phyloP scores from a whole-genome alignment of 331 rosid genomes.

The Rhamnella rubrinervis region DNA sequence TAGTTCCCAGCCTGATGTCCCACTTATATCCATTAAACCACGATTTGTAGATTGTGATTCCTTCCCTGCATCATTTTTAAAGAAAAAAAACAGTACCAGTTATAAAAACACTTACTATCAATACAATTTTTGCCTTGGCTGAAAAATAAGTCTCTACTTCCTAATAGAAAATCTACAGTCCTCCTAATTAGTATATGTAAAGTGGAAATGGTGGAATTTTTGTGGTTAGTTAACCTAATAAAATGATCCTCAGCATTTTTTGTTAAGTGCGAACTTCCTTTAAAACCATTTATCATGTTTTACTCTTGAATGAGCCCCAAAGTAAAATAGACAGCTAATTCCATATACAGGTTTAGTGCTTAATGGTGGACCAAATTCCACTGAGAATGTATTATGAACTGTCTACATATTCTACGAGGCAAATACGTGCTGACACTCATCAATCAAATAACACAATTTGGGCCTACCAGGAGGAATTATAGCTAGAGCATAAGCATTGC shows the following conservation, averaged over 20 bases:
- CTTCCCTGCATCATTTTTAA: slow-evolving; percentile 43
- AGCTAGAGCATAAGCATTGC: slow-evolving; percentile 91
- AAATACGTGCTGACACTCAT: neutral
- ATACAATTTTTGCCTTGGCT: neutral
- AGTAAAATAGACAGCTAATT: neutral
- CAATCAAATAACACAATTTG: slow-evolving; percentile 14
- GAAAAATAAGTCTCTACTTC: neutral
- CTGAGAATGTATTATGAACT: too few relatives aligned
- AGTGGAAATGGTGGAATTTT: neutral
- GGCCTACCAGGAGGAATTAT: slow-evolving; percentile 72
- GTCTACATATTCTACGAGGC: too few relatives aligned
- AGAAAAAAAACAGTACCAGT: neutral
- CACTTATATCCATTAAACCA: slow-evolving; percentile 43
- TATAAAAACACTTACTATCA: slow-evolving; percentile 7
- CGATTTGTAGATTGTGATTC: slow-evolving; percentile 30
- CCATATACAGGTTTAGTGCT: neutral
- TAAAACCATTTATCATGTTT: too few relatives aligned
- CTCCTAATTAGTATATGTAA: neutral
- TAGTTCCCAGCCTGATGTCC: slow-evolving; percentile 92
- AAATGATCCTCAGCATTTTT: neutral
- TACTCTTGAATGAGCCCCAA: neutral
- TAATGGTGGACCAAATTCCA: neutral
- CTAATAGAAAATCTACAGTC: neutral
- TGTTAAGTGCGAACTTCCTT: neutral
- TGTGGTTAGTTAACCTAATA: neutral